A percentile compares a stretch with the other conserved stretches of the same genome.
Conservation (phyloP, 78 protist genomes). For the Dictyostelium purpureum region DNA sequence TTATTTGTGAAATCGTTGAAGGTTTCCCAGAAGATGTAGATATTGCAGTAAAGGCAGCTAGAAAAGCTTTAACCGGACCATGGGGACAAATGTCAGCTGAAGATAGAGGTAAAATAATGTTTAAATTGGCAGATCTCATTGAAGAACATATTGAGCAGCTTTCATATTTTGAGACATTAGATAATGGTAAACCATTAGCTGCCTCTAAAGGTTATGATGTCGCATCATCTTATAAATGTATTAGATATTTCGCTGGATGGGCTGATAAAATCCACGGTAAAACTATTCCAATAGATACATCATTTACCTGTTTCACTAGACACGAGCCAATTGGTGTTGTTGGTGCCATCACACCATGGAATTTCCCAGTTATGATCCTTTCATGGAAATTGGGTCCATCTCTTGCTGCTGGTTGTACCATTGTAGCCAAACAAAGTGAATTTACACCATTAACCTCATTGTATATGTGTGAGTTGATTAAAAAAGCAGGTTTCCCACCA, state of each 20-base stretch:
- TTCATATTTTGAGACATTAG: constrained; percentile 69
- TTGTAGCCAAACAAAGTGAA: constrained; percentile 93
- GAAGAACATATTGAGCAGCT: constrained; percentile 72
- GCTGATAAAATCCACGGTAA: constrained; percentile 86
- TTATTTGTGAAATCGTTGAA: constrained; percentile 80
- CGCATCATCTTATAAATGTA: neutral
- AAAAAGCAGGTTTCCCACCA: constrained; percentile 94
- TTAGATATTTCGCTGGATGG: constrained; percentile 90
- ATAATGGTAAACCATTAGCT: constrained; percentile 79
- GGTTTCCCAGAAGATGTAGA: constrained; percentile 81
- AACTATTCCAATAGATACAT: constrained; percentile 14
- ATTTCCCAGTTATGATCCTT: constrained; percentile 77
- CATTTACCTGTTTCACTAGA: constrained; percentile 37
- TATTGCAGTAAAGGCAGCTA: constrained; percentile 83
- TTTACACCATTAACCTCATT: constrained; percentile 93
- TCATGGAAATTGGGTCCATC: constrained; percentile 92
- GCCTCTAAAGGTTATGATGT: constrained; percentile 58
- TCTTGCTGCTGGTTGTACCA: constrained; percentile 91
- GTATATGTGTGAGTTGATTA: constrained; percentile 68
- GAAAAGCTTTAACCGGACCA: constrained; percentile 70
- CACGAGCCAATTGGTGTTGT: constrained; percentile 87
- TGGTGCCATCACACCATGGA: constrained; percentile 86
- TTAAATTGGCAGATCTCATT: constrained; percentile 78
- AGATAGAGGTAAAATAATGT: constrained; percentile 46
- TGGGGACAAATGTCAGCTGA: constrained; percentile 10